Evolutionary conservation across 2,329 filamentous ascomycete genomes (phyloP), one percentile per base, ranked within the genome.

Genomic region (Colletotrichum phormii): DNA sequence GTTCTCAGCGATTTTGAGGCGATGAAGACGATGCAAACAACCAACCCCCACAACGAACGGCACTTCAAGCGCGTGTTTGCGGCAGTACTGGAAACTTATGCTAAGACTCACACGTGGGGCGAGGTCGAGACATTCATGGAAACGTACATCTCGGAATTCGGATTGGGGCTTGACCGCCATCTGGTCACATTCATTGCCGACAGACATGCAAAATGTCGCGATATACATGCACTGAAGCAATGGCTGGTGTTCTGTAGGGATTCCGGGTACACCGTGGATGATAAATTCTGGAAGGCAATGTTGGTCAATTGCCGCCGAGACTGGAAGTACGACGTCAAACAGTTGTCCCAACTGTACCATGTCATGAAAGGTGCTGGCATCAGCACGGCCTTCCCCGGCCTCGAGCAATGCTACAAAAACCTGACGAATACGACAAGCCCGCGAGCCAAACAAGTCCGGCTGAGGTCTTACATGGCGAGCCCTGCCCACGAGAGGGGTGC

Each of bases 121-220:
- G 84, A 87, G 73, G 81, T 81, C 5, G 83, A 84, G 71, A 78
- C 78, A 5, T 85, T 86, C 51, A 73, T 85, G 46, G 79, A 79
- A 61, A 74, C 71, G n/a, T 86, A 82, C 63, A 77, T 80, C 4
- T 75, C 78, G 15, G 78, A 81, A 22, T 75, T 85, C 54, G 77
- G 78, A 29, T 76, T 86, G 8, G 78, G 79, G 5, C 73, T 85
- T 53, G 80, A 80, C 73, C 78, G 75, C 11, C 79, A 81, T 65
- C 77, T 83, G 71, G 83, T 86, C 51, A 83, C 82, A 3, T 74
- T 86, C 29, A 79, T 87, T 73, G 84, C 85, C 18, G 84, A 84
- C 57, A 82, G 82, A 65, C 86, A 85, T 74, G 85, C 80, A 13
- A 78, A 80, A 26, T 77, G 80, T 33, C 83, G 80, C 29, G 84